Evolutionary conservation across 345 rosid genomes (phyloP).

Genomic region (Gossypioides kirkii): DNA sequence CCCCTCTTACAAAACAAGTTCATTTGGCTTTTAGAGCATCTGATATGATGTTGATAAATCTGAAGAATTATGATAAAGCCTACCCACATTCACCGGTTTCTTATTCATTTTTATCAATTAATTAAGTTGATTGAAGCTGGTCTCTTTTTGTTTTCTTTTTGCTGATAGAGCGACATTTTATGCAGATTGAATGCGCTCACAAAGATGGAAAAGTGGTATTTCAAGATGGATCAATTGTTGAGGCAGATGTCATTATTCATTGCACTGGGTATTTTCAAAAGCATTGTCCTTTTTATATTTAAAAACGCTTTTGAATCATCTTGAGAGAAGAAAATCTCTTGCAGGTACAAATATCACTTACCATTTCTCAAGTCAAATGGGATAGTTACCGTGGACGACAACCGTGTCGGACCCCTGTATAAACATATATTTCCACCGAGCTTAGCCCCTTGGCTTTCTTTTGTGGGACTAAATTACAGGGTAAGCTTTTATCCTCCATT

Average conservation of each 20-base stretch:
- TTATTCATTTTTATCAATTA: background rate
- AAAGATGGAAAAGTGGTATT: slow-evolving; percentile 16
- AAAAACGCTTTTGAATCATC: background rate
- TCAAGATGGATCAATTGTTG: slow-evolving; percentile 6
- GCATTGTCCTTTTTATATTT: background rate
- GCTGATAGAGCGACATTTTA: background rate
- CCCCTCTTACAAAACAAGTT: slow-evolving; percentile 13
- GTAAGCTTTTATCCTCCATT: background rate
- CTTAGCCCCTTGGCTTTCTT: slow-evolving; percentile 18
- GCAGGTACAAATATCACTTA: slow-evolving; percentile 15
- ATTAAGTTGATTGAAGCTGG: background rate
- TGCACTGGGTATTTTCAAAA: slow-evolving; percentile 1
- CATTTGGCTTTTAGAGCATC: slow-evolving; percentile 10
- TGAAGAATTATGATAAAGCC: background rate
- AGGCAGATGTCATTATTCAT: slow-evolving; percentile 9
- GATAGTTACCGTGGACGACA: slow-evolving; percentile 2
- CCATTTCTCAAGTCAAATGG: slow-evolving; percentile 17
- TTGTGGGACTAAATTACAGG: slow-evolving; percentile 4
- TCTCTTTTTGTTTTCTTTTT: background rate
- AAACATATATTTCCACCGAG: slow-evolving; percentile 14
- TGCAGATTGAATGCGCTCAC: slow-evolving; percentile 7
- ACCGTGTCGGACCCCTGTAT: slow-evolving; percentile 19
- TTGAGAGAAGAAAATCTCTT: background rate
- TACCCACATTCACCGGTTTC: slow-evolving; percentile 12
- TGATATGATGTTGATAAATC: background rate